A percentile compares a stretch with the other conserved stretches of the same genome.
These are phyloP conservation scores for Taxillus chinensis DNA, from an alignment of 164 flowering plant species.

Conservation along the genomic window DNA sequence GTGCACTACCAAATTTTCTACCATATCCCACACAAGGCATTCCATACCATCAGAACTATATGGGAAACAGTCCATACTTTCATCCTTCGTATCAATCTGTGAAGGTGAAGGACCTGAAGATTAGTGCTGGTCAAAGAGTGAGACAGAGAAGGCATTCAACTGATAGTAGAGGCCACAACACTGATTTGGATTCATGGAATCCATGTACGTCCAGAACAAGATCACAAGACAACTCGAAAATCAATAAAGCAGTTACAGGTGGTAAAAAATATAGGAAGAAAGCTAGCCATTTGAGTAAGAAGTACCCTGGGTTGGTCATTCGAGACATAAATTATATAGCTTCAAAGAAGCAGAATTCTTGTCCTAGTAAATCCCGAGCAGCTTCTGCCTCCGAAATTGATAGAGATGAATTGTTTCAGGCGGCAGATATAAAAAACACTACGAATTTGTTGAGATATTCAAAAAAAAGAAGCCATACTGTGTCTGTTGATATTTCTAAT, in stretches of 20 bases:
- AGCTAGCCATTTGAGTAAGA: conserved; percentile 44
- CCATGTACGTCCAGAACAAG: conserved; percentile 23
- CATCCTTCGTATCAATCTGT: conserved; percentile 49
- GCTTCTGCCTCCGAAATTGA: conserved; percentile 41
- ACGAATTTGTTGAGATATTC: conserved; percentile 23
- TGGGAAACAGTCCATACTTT: conserved; percentile 47
- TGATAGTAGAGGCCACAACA: conserved; percentile 43
- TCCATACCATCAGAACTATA: conserved; percentile 72
- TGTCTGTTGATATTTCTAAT: conserved; percentile 18
- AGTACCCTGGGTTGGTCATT: conserved; percentile 55
- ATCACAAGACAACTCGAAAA: conserved; percentile 38
- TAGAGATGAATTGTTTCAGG: conserved; percentile 18
- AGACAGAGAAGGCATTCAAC: conserved; percentile 47
- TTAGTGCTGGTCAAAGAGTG: conserved; percentile 27
- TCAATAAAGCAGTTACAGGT: conserved; percentile 33
- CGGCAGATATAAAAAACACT: conserved; percentile 18
- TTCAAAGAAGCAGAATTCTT: conserved; percentile 39
- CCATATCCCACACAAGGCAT: conserved; percentile 80
- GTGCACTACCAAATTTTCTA: conserved; percentile 59
- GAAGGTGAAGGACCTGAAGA: conserved; percentile 35
- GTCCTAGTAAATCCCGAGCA: conserved; percentile 38
- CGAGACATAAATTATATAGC: conserved; percentile 84
- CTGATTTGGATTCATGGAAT: conserved; percentile 44
- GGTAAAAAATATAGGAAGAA: conserved; percentile 30
- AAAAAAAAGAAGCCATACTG: conserved; percentile 18